Evolutionary conservation across 306 rosid genomes (phyloP).

Genomic region (Ammopiptanthus mongolicus): DNA sequence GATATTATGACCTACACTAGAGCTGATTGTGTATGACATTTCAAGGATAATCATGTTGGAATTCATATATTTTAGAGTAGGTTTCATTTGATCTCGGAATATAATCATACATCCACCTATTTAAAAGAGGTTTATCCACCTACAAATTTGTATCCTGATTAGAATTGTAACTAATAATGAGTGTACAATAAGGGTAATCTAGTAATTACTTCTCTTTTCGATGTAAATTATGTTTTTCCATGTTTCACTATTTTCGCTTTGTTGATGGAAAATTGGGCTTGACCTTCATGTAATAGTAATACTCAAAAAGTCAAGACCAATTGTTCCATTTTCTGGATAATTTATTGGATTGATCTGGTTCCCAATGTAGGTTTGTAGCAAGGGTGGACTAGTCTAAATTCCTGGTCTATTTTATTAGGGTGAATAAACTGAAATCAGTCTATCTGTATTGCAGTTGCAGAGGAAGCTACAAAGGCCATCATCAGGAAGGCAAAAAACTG

Average conservation of each 20-base stretch:
- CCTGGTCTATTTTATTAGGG: background rate
- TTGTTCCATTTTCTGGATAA: slow-evolving; percentile 2
- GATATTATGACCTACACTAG: background rate
- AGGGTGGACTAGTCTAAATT: slow-evolving; percentile 6
- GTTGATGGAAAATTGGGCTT: slow-evolving; percentile 12
- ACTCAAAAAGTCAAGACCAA: background rate
- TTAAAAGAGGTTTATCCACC: background rate
- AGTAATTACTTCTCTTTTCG: background rate
- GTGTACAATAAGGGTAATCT: background rate
- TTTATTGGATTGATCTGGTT: slow-evolving; percentile 3
- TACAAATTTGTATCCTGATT: background rate
- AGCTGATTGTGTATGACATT: slow-evolving; percentile 12
- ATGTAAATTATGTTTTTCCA: background rate
- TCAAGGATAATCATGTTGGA: slow-evolving; percentile 5
- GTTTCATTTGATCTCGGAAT: slow-evolving; percentile 1
- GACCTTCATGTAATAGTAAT: slow-evolving; percentile 3
- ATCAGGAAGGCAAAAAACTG: slow-evolving; percentile 32
- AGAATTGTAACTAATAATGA: background rate
- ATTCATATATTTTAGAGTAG: background rate
- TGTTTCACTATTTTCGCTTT: background rate
- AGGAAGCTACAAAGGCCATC: slow-evolving; percentile 34
- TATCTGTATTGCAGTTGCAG: slow-evolving; percentile 33
- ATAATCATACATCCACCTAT: background rate
- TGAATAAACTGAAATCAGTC: background rate
- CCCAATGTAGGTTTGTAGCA: slow-evolving; percentile 6